phyloP scores from a whole-genome alignment of 345 rosid genomes.

The Anastatica hierochuntica region DNA sequence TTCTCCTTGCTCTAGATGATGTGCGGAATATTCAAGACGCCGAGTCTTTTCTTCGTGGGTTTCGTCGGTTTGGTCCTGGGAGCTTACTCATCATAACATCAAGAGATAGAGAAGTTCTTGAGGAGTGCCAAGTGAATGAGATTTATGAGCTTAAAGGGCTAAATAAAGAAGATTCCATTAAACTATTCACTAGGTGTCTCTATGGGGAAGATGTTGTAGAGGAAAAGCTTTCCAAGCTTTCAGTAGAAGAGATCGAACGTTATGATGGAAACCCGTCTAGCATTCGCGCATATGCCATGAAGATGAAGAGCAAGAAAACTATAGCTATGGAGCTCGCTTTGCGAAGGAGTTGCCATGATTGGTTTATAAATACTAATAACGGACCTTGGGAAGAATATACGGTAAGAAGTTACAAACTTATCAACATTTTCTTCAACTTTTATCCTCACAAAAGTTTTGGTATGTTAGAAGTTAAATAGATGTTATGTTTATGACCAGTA shows the following conservation, averaged over 20 bases:
- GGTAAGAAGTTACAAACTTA: background rate
- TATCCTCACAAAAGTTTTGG: too few relatives aligned
- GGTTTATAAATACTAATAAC: background rate
- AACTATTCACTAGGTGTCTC: background rate
- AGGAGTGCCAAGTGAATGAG: background rate
- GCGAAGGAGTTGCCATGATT: background rate
- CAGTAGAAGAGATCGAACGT: background rate
- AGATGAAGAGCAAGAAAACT: background rate
- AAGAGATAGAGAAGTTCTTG: background rate
- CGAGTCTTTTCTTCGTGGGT: background rate
- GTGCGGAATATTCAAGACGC: background rate
- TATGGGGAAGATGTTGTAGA: background rate
- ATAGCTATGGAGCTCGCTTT: background rate
- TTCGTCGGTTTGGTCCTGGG: background rate
- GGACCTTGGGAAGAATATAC: background rate
- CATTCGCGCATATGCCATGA: background rate
- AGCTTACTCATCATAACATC: slow-evolving; percentile 8
- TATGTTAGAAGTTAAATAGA: too few relatives aligned
- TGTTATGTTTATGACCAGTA: too few relatives aligned
- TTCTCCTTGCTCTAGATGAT: slow-evolving; percentile 9
- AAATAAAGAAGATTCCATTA: background rate
- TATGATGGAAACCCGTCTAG: slow-evolving; percentile 14
- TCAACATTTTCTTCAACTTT: too few relatives aligned
- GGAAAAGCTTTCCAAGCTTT: background rate
- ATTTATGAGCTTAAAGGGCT: slow-evolving; percentile 10